Base-by-base conservation (phyloP, 2,329 filamentous ascomycete species). In the Shiraia sp. region DNA sequence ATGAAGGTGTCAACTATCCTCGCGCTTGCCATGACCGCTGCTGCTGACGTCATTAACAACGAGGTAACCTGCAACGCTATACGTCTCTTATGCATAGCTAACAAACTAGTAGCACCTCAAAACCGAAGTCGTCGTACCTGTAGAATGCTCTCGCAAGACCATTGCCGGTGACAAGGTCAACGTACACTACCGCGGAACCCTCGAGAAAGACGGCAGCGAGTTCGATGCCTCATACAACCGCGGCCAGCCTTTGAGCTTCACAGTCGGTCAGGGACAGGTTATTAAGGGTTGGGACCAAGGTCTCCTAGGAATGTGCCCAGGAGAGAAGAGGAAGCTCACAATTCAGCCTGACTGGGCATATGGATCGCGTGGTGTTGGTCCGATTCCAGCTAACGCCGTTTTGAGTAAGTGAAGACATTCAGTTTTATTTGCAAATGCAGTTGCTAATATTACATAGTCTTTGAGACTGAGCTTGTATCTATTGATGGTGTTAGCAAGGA, bases 281-380 rank as follows among this genome's bases (percentile, higher is more conserved):
- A 99, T 99, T 73, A 90, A 93, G 77, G 92, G 92, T 63, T 96
- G 91, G 91, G 92, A 97, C 62, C 76, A 95, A 66, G 92, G 92
- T 37, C 81, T 97, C 16, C 67, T 95, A 32, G 89, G 91, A 65
- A 97, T 97, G 92, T 97, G 92, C 73, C 86, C 93, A 58, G 93
- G 93, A 51, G 92, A 99, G 79, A 96, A 96, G 83, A 82, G 72
- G 73, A 92, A 84, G 45, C 76, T 99, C 66, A 97, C 90, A 19
- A 93, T 99, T 38, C 90, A 90, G 36, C 90, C 92, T 15, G 86
- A 88, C 68, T 82, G 85, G 65, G 92, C 85, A 36, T 97, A 96
- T 68, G 92, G 92, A 45, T 75, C 84, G 51, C 81, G 87, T 47
- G 80, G 75, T 38, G 81, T 93, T 69, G 91, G 91, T 1, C 90